These are phyloP conservation scores for Pseudocercospora ulei DNA, from an alignment of 2,329 filamentous ascomycete species.

Conservation along the genomic window DNA sequence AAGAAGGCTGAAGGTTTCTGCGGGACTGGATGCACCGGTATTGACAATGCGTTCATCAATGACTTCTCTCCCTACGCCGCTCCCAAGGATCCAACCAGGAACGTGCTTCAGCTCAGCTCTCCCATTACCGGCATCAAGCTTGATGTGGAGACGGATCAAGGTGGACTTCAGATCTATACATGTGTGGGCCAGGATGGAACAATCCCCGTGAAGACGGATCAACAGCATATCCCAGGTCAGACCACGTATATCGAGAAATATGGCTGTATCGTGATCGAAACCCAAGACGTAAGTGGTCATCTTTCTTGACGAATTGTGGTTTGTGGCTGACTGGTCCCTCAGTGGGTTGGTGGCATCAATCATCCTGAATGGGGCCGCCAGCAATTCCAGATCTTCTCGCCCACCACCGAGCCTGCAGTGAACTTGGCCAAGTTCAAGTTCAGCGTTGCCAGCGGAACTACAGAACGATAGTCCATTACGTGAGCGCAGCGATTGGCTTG, in stretches of 20 bases:
- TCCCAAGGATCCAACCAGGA: slow-evolving; percentile 24
- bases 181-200: slow-evolving; percentile 31
- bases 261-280: slow-evolving; percentile 73
- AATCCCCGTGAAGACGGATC: slow-evolving; percentile 29
- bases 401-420: slow-evolving; percentile 19
- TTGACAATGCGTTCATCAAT: slow-evolving; percentile 50
- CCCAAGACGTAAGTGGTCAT: slow-evolving; percentile 23
- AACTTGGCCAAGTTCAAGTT: slow-evolving; percentile 25
- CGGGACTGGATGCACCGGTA: slow-evolving; percentile 71
- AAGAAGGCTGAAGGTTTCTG: slow-evolving; percentile 42
- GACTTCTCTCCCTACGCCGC: slow-evolving; percentile 25
- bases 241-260: slow-evolving; percentile 24
- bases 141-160: slow-evolving; percentile 28
- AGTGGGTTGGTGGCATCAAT: slow-evolving; percentile 85
- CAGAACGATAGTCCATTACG: no score
- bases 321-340: neutral
- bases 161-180: slow-evolving; percentile 31
- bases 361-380: slow-evolving; percentile 78
- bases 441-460: slow-evolving; percentile 11
- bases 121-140: slow-evolving; percentile 30
- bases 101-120: slow-evolving; percentile 25
- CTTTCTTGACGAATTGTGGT: no score
- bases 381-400: slow-evolving; percentile 41
- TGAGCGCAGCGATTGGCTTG: no score
- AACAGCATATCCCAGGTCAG: slow-evolving; percentile 26